A percentile compares a stretch with the other conserved stretches of the same genome.
Evolutionary conservation across 305 asterid species (phyloP).

Genomic region (Euphrasia arctica): DNA sequence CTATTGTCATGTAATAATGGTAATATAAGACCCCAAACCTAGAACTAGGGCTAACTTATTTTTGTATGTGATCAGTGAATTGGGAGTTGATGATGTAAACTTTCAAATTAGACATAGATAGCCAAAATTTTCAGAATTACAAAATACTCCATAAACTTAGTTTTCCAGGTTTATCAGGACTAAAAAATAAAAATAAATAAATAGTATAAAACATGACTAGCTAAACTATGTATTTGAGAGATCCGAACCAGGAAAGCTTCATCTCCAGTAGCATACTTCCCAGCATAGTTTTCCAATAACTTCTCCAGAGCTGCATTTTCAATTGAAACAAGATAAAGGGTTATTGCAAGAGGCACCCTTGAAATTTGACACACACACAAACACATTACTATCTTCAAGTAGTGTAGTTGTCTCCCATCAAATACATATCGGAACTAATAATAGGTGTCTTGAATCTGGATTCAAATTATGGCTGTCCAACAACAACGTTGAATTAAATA

Average conservation of each 20-base stretch:
- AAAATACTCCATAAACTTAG: background rate
- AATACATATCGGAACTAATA: background rate
- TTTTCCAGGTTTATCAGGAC: background rate
- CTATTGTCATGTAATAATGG: background rate
- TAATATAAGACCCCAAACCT: conserved; percentile 10
- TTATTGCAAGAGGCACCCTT: background rate
- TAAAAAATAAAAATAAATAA: too few species aligned
- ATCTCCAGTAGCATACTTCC: conserved; percentile 84
- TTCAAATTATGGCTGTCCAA: conserved; percentile 3
- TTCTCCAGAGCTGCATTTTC: conserved; percentile 74
- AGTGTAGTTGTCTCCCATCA: background rate
- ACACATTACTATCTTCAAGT: conserved; percentile 1
- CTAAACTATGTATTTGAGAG: conserved; percentile 19
- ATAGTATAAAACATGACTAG: background rate
- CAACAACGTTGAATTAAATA: background rate
- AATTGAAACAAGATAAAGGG: conserved; percentile 12
- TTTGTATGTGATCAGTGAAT: background rate
- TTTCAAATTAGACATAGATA: background rate
- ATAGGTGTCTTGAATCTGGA: background rate
- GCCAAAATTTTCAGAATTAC: background rate
- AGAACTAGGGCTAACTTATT: background rate
- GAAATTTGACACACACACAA: too few species aligned
- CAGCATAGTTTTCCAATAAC: conserved; percentile 65
- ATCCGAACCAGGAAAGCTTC: conserved; percentile 65
- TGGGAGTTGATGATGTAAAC: background rate